Percentiles rank a stretch among this genome's conserved stretches.
Evolutionary conservation across 176 grass and related monocot species (phyloP).

Genomic region (Eragrostis curvula): DNA sequence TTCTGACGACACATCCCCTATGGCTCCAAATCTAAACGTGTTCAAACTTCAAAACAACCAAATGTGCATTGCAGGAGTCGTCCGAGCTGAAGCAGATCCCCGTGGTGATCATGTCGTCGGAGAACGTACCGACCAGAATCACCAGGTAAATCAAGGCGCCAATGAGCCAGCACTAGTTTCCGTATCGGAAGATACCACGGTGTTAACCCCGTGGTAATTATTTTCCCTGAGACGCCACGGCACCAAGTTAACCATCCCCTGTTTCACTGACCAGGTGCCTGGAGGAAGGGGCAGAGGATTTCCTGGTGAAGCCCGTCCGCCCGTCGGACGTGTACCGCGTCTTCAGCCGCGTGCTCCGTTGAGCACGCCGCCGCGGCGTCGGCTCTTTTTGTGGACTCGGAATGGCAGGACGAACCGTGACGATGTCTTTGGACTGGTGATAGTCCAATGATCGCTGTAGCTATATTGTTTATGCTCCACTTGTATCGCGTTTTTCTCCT

Average conservation of each 20-base stretch:
- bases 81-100: conserved; percentile 76
- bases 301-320: conserved; percentile 86
- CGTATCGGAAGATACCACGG: background rate
- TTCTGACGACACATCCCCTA: background rate
- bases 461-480: background rate
- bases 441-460: background rate
- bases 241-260: background rate
- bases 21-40: background rate
- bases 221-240: background rate
- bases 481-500: background rate
- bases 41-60: background rate
- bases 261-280: conserved; percentile 51
- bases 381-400: background rate
- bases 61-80: conserved; percentile 59
- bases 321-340: conserved; percentile 69
- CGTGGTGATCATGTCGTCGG: conserved; percentile 96
- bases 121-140: conserved; percentile 84
- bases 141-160: conserved; percentile 38
- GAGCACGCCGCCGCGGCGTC: background rate
- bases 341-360: conserved; percentile 57
- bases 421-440: background rate
- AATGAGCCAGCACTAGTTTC: background rate
- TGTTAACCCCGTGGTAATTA: background rate
- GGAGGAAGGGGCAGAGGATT: conserved; percentile 90
- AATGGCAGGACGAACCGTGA: background rate